Percentiles rank a stretch among this genome's conserved stretches.
Conservation (phyloP, 179 eudicot genomes). For the Carnegiea gigantea region DNA sequence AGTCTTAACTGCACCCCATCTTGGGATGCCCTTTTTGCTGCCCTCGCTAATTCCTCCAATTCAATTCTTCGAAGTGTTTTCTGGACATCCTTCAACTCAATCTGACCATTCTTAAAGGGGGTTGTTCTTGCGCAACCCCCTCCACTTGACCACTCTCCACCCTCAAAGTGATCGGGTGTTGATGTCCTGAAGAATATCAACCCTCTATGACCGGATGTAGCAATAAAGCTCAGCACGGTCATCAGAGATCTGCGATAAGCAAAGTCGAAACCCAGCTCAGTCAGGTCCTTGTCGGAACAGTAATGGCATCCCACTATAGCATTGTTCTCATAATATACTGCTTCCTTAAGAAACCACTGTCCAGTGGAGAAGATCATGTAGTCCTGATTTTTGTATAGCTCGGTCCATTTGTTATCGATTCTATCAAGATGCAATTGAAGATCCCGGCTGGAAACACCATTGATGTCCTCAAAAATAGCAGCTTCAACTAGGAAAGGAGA, state of each 20-base stretch:
- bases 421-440: constrained; percentile 66
- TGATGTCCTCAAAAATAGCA: constrained; percentile 58
- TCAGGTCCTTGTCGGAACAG: constrained; percentile 49
- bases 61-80: constrained; percentile 51
- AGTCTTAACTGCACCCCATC: constrained; percentile 58
- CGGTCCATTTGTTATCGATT: constrained; percentile 64
- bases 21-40: constrained; percentile 34
- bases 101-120: constrained; percentile 62
- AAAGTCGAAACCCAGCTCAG: constrained; percentile 53
- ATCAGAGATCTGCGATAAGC: constrained; percentile 66
- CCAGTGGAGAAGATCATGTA: constrained; percentile 72
- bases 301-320: constrained; percentile 61
- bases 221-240: constrained; percentile 50
- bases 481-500: constrained; percentile 80
- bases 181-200: constrained; percentile 63
- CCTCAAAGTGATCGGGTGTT: constrained; percentile 83
- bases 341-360: constrained; percentile 70
- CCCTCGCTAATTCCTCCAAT: constrained; percentile 58
- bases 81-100: constrained; percentile 41
- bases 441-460: constrained; percentile 61
- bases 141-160: constrained; percentile 72
- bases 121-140: constrained; percentile 59
- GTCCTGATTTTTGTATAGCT: constrained; percentile 47
- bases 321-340: constrained; percentile 67
- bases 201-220: constrained; percentile 59